Percentiles rank a stretch among this genome's conserved stretches.
Evolutionary conservation across 441 rosid genomes (phyloP).

Genomic region (Bocquillonia castaneifolia): DNA sequence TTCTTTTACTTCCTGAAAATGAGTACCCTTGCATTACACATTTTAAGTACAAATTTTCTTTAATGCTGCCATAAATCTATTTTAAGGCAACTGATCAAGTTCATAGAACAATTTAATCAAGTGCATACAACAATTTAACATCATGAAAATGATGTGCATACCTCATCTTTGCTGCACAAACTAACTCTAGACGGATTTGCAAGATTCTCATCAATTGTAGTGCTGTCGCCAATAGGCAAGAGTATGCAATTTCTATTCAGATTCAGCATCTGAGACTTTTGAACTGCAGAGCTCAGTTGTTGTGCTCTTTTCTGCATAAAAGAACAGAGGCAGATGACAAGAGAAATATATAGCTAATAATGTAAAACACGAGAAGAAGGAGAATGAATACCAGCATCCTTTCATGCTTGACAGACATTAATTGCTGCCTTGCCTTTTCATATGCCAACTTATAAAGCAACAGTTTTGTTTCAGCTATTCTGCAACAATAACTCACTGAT

Average conservation of each 20-base stretch:
- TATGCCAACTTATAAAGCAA: constrained; percentile 49
- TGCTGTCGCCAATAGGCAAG: constrained; percentile 29
- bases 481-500: constrained; percentile 37
- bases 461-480: constrained; percentile 48
- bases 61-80: not conserved
- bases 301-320: constrained; percentile 55
- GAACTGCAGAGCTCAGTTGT: constrained; percentile 40
- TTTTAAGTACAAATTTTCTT: not conserved
- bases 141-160: constrained; percentile 29
- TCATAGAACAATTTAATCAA: not conserved
- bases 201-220: constrained; percentile 21
- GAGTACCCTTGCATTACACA: not conserved
- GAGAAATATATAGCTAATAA: constrained; percentile 12
- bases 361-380: constrained; percentile 14
- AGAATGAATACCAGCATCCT: constrained; percentile 51
- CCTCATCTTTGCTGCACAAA: constrained; percentile 41
- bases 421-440: constrained; percentile 63
- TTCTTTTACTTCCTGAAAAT: not conserved
- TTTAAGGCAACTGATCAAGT: not conserved
- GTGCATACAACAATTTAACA: constrained; percentile 18
- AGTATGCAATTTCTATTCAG: constrained; percentile 29
- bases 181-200: constrained; percentile 24
- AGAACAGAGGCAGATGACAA: constrained; percentile 26
- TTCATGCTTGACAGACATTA: constrained; percentile 47
- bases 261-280: constrained; percentile 52